phyloP scores from a whole-genome alignment of 148 eudicot genomes.

The Chenopodium berlandieri region DNA sequence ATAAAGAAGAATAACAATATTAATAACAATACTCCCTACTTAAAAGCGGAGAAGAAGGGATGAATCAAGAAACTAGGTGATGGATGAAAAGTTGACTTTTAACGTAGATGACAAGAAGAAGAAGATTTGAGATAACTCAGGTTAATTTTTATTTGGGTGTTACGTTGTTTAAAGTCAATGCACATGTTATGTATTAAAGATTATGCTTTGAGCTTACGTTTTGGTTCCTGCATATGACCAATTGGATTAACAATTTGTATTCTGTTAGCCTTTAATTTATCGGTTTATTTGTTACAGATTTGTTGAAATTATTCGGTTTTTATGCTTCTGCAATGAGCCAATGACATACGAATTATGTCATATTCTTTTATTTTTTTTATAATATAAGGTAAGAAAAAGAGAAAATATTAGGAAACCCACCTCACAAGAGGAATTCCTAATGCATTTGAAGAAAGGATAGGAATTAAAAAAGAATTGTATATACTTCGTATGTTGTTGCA shows the following conservation, averaged over 20 bases:
- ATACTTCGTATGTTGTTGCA: too few species aligned
- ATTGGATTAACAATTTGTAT: not conserved
- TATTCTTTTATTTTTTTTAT: too few species aligned
- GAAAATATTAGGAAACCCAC: too few species aligned
- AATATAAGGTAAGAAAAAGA: too few species aligned
- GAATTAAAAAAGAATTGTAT: too few species aligned
- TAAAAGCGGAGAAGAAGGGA: not conserved
- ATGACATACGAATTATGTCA: too few species aligned
- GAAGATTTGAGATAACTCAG: slow-evolving; percentile 4
- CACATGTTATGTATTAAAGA: not conserved
- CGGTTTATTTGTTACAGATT: not conserved
- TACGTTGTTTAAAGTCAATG: slow-evolving; percentile 1
- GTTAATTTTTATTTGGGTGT: slow-evolving; percentile 1
- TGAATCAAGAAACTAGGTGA: not conserved
- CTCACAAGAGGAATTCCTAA: too few species aligned
- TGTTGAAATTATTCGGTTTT: not conserved
- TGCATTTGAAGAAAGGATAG: too few species aligned
- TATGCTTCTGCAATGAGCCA: too few species aligned
- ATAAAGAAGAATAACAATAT: too few species aligned
- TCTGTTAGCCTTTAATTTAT: not conserved
- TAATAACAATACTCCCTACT: too few species aligned
- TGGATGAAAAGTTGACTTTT: not conserved
- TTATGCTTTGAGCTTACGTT: not conserved
- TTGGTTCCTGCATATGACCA: not conserved
- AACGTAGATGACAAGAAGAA: not conserved